Evolutionary conservation across 1,139 yeast genomes (phyloP), one percentile per base, ranked within the genome.

Genomic region (Geotrichum europaeum): DNA sequence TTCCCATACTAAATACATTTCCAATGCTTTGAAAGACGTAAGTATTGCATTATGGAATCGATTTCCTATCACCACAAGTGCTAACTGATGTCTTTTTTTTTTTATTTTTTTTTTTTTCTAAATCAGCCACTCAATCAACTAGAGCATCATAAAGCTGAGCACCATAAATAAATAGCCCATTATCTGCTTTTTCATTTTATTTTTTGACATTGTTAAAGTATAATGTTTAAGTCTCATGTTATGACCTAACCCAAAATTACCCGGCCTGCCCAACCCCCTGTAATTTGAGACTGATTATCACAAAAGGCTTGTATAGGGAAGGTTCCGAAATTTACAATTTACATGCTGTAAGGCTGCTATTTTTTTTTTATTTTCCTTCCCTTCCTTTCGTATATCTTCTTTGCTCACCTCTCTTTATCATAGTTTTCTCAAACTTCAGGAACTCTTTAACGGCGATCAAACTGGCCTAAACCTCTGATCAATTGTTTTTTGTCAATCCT

Each of bases 1-100:
- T 5, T 72, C 76, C 32, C 81, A 78, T 64, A 77, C 81, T 12
- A 78, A 78, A 66, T 75, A 75, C 64, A 69, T 77, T 53, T 72
- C 75, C 12, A 67, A 66, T 36, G 79, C 79, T 2, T 61, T 67
- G 59, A 72, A 69, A 49, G 75, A 76, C 61, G 76, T 72, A 62
- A 67, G 76, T 65, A 51, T 30, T 40, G 10, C 40, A 13, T 43
- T 40, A 15, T 20, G 13, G 7, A 40, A 9, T 49, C 18, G 3
- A 25, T 24, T 47, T 45, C 4, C 24, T 49, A 15, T 34, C 15
- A 12, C 15, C 4, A n/a, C n/a, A n/a, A 25, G 1, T 50, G 30
- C 51, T 56, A 50, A 56, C 58, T 28, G 4, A n/a, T 47, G 4
- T 18, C 15, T 49, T 18, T 49, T 49, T 24, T n/a, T 24, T n/a